Evolutionary conservation across 2,329 filamentous ascomycete genomes (phyloP).

Genomic region (Rutstroemia sp.): DNA sequence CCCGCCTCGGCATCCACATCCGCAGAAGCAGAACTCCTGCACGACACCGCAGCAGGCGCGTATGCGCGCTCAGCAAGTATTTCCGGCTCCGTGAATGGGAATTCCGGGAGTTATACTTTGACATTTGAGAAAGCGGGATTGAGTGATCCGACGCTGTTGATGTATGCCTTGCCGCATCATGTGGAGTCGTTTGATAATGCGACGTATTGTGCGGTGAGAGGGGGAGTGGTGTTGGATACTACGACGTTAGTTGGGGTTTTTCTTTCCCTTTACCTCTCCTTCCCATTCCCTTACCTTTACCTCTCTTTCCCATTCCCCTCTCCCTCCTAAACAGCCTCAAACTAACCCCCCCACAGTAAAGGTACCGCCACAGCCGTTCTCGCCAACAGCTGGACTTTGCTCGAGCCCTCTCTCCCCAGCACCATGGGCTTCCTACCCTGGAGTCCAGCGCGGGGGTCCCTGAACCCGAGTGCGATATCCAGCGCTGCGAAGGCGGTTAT

Average conservation of each 20-base stretch:
- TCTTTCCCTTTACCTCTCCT: too few relatives aligned
- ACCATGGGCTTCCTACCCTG: slow-evolving; percentile 75
- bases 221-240: slow-evolving; percentile 48
- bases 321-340: too few relatives aligned
- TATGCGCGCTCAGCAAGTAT: slow-evolving; percentile 62
- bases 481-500: slow-evolving; percentile 52
- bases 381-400: slow-evolving; percentile 69
- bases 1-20: slow-evolving; percentile 33
- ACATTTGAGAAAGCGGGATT: slow-evolving; percentile 65
- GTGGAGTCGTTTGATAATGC: slow-evolving; percentile 62
- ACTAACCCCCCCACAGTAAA: slow-evolving; percentile 39
- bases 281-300: too few relatives aligned
- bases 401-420: slow-evolving; percentile 60
- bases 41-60: slow-evolving; percentile 68
- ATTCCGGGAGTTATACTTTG: slow-evolving; percentile 64
- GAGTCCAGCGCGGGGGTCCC: slow-evolving; percentile 44
- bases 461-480: slow-evolving; percentile 38
- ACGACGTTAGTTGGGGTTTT: slow-evolving; percentile 44
- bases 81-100: slow-evolving; percentile 52
- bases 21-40: slow-evolving; percentile 54
- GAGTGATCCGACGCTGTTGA: slow-evolving; percentile 54
- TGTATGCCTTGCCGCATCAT: slow-evolving; percentile 88
- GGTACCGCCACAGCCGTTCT: slow-evolving; percentile 67
- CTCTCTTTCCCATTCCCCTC: too few relatives aligned
- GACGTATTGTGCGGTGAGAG: background rate